Base-by-base conservation (phyloP, 176 grass and related monocot genomes). In the Luzula sylvatica region DNA sequence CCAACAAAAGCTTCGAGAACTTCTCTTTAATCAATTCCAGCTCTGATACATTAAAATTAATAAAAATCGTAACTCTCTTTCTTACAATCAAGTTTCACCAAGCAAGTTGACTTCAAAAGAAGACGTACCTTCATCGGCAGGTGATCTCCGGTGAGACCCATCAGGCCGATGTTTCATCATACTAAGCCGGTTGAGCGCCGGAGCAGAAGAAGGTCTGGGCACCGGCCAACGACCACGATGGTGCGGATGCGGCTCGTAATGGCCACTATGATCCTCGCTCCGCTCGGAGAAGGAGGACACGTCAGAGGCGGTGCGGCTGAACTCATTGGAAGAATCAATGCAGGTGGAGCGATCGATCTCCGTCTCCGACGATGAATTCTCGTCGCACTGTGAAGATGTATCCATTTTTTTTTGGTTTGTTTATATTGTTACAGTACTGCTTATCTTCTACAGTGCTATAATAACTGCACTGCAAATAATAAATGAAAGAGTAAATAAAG, bases 21-120 rank as follows among this genome's bases (percentile, higher is more conserved):
- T 87, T 72, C 85, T 96, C 92, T 61, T 86, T 96, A 48, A 96
- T 75, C 41, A 86, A 78, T 72, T 96, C 92, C 43, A 96, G 18
- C 74, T 96, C 87, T 85, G 73, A 26, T 28, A 24, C 47, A 41
- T 19, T 1, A 56, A 58, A 35, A 11, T 23, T 52, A 35, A 56
- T 8, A 23, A 30, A 13, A 14, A 29, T 39, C 14, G 28, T 45
- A n/a, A n/a, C n/a, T n/a, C n/a, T n/a, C n/a, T n/a, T n/a, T n/a
- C n/a, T n/a, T n/a, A n/a, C n/a, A n/a, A n/a, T n/a, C n/a, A n/a
- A n/a, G n/a, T n/a, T n/a, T n/a, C n/a, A n/a, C n/a, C n/a, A n/a
- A n/a, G n/a, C n/a, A n/a, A n/a, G n/a, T n/a, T n/a, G n/a, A n/a
- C n/a, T n/a, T n/a, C n/a, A n/a, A n/a, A n/a, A n/a, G 13, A n/a